These are phyloP conservation scores for Colletotrichum lindemuthianum DNA, from an alignment of 2,329 filamentous ascomycete genomes.

Conservation along the genomic window DNA sequence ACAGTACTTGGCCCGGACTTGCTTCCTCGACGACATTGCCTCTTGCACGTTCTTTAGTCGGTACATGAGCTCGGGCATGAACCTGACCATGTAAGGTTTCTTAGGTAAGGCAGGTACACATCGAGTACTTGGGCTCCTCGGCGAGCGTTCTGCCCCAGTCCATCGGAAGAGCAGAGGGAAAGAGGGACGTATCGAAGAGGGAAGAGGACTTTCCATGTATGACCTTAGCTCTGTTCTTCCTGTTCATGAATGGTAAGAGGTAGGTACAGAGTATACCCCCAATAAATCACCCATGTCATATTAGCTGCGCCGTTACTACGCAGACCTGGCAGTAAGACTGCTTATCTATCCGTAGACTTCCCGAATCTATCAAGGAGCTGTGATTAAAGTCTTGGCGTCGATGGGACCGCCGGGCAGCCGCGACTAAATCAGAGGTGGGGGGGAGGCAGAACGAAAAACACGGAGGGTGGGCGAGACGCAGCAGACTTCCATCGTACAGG, in stretches of 20 bases:
- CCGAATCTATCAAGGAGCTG: not conserved
- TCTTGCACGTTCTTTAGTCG: no score
- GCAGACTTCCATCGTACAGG: conserved; percentile 26
- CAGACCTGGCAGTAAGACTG: conserved; percentile 6
- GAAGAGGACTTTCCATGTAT: conserved; percentile 13
- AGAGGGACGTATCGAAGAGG: not conserved
- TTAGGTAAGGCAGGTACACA: no score
- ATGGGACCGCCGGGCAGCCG: conserved; percentile 20
- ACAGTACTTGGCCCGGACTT: no score
- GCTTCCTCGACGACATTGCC: no score
- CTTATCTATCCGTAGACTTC: not conserved
- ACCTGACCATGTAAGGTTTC: no score
- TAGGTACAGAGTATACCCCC: not conserved
- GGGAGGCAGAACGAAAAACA: not conserved
- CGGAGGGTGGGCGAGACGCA: not conserved
- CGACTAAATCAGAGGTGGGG: not conserved
- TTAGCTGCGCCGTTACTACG: conserved; percentile 24
- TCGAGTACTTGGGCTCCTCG: no score
- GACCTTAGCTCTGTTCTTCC: not conserved
- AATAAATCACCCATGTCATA: conserved; percentile 23
- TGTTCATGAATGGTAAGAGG: not conserved
- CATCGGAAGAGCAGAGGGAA: no score
- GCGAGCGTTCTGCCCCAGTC: no score
- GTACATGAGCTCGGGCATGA: no score
- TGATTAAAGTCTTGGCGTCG: conserved; percentile 7